Evolutionary conservation across 1,284 basidiomycete genomes (phyloP).

Genomic region (Microbotryum silenes-acaulis): DNA sequence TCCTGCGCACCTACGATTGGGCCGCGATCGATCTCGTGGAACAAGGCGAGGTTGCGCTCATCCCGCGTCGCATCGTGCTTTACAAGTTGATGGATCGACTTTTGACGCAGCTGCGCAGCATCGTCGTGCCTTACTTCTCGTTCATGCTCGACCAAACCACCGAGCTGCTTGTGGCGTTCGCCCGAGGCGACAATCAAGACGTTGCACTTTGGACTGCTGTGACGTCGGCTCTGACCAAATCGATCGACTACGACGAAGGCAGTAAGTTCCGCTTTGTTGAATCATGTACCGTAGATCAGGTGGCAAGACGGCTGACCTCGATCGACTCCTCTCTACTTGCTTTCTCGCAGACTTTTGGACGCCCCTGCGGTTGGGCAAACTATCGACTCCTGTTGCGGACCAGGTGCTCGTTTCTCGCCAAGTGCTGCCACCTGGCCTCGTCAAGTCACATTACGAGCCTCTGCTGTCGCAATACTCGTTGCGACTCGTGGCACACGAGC

Average conservation of each 20-base stretch:
- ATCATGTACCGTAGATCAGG: too few relatives aligned
- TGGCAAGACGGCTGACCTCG: slow-evolving; percentile 2
- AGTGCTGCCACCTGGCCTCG: slow-evolving; percentile 15
- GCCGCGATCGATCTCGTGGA: slow-evolving; percentile 61
- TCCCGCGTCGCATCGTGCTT: slow-evolving; percentile 57
- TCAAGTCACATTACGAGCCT: slow-evolving; percentile 27
- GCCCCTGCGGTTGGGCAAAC: slow-evolving; percentile 61
- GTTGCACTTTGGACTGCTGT: slow-evolving; percentile 57
- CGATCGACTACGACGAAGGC: slow-evolving; percentile 70
- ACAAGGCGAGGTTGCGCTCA: slow-evolving; percentile 31
- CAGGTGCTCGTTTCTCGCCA: slow-evolving; percentile 54
- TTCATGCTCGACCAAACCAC: slow-evolving; percentile 63
- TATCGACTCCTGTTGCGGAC: slow-evolving; percentile 53
- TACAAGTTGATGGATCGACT: slow-evolving; percentile 63
- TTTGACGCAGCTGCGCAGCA: slow-evolving; percentile 70
- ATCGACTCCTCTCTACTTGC: not conserved
- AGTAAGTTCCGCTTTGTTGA: slow-evolving; percentile 46
- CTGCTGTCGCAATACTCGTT: slow-evolving; percentile 43
- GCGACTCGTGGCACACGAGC: slow-evolving; percentile 42
- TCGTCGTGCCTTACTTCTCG: slow-evolving; percentile 86
- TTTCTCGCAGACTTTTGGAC: slow-evolving; percentile 71
- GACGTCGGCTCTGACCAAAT: slow-evolving; percentile 58
- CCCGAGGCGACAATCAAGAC: slow-evolving; percentile 36
- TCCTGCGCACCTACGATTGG: slow-evolving; percentile 92
- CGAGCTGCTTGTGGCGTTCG: slow-evolving; percentile 55